Base-by-base conservation (phyloP, 73 alveolate species). In the Strombidium stylifer region DNA sequence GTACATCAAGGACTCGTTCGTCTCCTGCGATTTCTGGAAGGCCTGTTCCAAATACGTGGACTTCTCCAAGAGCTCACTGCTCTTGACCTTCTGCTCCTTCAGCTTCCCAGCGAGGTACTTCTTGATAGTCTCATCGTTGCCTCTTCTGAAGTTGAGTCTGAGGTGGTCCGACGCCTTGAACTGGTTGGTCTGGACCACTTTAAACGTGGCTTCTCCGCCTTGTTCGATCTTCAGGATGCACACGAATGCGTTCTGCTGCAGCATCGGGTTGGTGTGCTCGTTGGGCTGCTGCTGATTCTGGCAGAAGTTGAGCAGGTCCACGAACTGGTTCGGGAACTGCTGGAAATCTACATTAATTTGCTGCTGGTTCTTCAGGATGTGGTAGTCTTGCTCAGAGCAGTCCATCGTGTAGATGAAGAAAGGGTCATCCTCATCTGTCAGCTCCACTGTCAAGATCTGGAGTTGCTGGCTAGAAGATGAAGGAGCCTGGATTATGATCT, bases 401-500 rank as follows among this genome's bases (percentile, higher is more conserved):
- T 78, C 90, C 25, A 69, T 37, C 2, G 80, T 39, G 47, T 78
- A 78, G 46, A 78, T n/a, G 73, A 78, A 78, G 67, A 69, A 78
- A 10, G 90, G 89, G 48, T 77, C 81, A 26, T 16, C 20, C 30
- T 77, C 89, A 53, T 77, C 89, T 35, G 89, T 77, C 0, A 77
- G 27, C 31, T 77, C 84, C 3, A 77, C 48, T 7, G 55, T 30
- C 8, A 77, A 41, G 15, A 69, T 68, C 66, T 77, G 65, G 28
- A 50, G 60, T 31, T 67, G 49, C 4, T 52, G 32, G 26, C n/a
- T 8, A 3, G 25, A 47, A 12, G 23, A 12, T 47, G 26, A 23
- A 23, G 34, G 23, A n/a, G n/a, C n/a, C 35, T 44, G 10, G 12
- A 67, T 31, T 12, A 12, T 35, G 45, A 35, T 35, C 45, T 35